Evolutionary conservation across 2,329 filamentous ascomycete genomes (phyloP), one percentile per base, ranked within the genome.

Genomic region (Penicillium griseofulvum): DNA sequence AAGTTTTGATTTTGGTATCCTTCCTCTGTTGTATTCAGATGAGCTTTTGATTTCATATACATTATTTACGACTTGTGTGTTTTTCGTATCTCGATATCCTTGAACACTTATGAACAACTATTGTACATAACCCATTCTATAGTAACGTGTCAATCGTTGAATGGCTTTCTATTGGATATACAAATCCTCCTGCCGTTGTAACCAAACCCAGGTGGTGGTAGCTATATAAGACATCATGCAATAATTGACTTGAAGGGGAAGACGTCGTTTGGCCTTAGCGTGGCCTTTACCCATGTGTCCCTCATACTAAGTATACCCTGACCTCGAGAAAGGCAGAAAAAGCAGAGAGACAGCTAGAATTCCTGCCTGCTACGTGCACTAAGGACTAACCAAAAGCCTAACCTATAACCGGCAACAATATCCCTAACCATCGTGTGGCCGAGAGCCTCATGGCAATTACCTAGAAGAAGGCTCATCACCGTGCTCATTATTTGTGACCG

Each of bases 71-170:
- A 24, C 14, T 34, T 14, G 19, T 29, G 29, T 45, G 19, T 34
- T 24, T 33, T 41, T 7, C 28, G 38, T 34, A 24, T 22, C 22
- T 28, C 22, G 34, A 38, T 36, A 36, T 52, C 14, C 31, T n/a
- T 39, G 43, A 16, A 54, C 22, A 14, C 22, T 39, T 33, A 44
- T 33, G 38, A 51, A 29, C 33, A 36, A 16, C 31, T 26, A 33
- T 37, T 54, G 39, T 54, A 54, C 17, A 51, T 45, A 45, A 4
- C n/a, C 5, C 24, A 31, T 28, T 33, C n/a, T 28, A 42, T 42
- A 53, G 19, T 49, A 41, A 53, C 36, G 5, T 16, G 31, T 17
- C 29, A 22, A 16, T 28, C 4, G 37, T 28, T 14, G 14, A 28
- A 37, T 28, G 19, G 19, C n/a, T 19, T 16, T 22, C 22, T 22